Conservation (phyloP, 2,329 filamentous ascomycete species). For the Penicillium sp. region DNA sequence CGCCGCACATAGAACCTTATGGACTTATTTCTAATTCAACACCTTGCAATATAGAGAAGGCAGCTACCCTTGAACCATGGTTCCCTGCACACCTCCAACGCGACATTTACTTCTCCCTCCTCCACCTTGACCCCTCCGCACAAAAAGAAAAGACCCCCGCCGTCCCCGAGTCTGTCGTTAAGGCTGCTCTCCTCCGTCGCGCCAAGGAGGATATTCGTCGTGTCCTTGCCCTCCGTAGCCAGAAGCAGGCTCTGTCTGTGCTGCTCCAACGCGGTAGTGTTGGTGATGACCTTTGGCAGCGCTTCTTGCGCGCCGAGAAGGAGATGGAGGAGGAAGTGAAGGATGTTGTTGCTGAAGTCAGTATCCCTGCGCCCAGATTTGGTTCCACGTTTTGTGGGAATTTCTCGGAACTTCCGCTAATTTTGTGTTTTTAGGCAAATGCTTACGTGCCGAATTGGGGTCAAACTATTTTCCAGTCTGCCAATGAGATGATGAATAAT, state of each 20-base stretch:
- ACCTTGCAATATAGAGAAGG: slow-evolving; percentile 59
- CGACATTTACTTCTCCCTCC: slow-evolving; percentile 89
- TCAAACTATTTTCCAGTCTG: slow-evolving; percentile 92
- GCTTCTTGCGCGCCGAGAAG: slow-evolving; percentile 88
- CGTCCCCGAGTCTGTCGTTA: slow-evolving; percentile 80
- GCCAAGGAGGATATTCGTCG: slow-evolving; percentile 91
- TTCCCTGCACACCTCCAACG: slow-evolving; percentile 88
- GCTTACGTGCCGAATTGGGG: slow-evolving; percentile 88
- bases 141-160: slow-evolving; percentile 63
- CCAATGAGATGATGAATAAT: slow-evolving; percentile 93
- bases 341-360: slow-evolving; percentile 88
- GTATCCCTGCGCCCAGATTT: neutral
- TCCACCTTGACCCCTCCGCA: slow-evolving; percentile 67
- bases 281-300: slow-evolving; percentile 92
- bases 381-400: slow-evolving; percentile 7
- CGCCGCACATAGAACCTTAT: neutral
- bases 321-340: slow-evolving; percentile 96
- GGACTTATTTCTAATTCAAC: neutral
- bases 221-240: slow-evolving; percentile 81
- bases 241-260: slow-evolving; percentile 82
- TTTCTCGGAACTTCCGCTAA: neutral
- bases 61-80: slow-evolving; percentile 87
- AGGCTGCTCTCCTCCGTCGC: slow-evolving; percentile 82
- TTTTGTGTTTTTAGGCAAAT: slow-evolving; percentile 69
- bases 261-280: slow-evolving; percentile 88